A percentile compares a stretch with the other conserved stretches of the same genome.
Evolutionary conservation across 257 asterid genomes (phyloP).

Genomic region (Paraleonurus japonicus): DNA sequence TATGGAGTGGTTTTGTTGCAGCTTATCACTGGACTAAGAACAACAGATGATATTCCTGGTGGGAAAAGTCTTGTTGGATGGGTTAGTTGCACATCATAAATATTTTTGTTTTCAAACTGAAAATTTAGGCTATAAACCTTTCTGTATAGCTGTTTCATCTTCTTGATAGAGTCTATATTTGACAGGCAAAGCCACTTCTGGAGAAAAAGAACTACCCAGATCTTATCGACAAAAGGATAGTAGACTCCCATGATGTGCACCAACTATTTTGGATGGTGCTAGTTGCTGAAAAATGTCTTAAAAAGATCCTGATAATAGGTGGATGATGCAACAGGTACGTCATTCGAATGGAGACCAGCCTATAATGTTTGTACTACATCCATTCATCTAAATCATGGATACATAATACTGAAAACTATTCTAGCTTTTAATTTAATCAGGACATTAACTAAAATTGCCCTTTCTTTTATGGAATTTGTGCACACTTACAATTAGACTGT

Average conservation of each 20-base stretch:
- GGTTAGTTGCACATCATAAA: slow-evolving; percentile 34
- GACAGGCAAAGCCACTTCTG: slow-evolving; percentile 70
- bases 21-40: slow-evolving; percentile 58
- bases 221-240: slow-evolving; percentile 57
- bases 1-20: slow-evolving; percentile 71
- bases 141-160: background rate
- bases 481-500: background rate
- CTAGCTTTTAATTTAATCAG: background rate
- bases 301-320: slow-evolving; percentile 54
- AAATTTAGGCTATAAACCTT: background rate
- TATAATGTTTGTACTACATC: background rate
- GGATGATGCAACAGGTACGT: slow-evolving; percentile 59
- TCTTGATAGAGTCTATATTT: background rate
- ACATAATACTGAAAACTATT: background rate
- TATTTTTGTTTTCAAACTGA: background rate
- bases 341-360: background rate
- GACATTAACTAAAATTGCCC: background rate
- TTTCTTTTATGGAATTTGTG: background rate
- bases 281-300: slow-evolving; percentile 59
- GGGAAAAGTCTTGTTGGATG: slow-evolving; percentile 74
- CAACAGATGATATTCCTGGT: slow-evolving; percentile 45
- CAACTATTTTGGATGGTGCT: slow-evolving; percentile 75
- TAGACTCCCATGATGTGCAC: slow-evolving; percentile 64
- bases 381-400: background rate
- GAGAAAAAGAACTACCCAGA: slow-evolving; percentile 61